These are phyloP conservation scores for Nicotiana otophora DNA, from an alignment of 257 asterid species.

Conservation along the genomic window DNA sequence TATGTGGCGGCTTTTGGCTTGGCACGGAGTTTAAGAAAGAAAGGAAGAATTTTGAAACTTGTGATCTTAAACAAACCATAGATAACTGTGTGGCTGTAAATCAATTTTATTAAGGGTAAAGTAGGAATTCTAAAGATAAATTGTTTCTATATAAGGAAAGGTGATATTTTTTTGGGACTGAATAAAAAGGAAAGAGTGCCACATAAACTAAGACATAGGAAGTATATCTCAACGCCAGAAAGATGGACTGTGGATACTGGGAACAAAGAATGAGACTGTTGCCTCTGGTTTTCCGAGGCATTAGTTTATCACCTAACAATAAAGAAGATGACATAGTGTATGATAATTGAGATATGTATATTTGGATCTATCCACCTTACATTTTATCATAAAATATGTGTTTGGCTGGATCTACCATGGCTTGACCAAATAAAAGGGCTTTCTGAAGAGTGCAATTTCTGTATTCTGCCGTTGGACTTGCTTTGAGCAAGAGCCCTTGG, in stretches of 20 bases:
- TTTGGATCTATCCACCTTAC: background rate
- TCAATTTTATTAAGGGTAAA: no score
- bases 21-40: no score
- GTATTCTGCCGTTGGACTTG: background rate
- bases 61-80: no score
- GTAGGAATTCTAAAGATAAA: no score
- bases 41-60: no score
- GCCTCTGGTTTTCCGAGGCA: background rate
- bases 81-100: no score
- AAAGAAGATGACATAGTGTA: background rate
- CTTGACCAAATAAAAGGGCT: background rate
- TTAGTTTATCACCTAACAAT: background rate
- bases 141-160: no score
- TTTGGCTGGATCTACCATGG: background rate
- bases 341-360: background rate
- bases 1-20: no score
- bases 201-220: no score
- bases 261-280: background rate
- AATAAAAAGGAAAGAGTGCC: no score
- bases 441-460: background rate
- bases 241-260: background rate
- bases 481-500: background rate
- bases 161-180: no score
- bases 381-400: background rate
- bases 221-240: background rate